Base-by-base conservation (phyloP, 768 basidiomycete species). In the Boletus tylopilopsis region DNA sequence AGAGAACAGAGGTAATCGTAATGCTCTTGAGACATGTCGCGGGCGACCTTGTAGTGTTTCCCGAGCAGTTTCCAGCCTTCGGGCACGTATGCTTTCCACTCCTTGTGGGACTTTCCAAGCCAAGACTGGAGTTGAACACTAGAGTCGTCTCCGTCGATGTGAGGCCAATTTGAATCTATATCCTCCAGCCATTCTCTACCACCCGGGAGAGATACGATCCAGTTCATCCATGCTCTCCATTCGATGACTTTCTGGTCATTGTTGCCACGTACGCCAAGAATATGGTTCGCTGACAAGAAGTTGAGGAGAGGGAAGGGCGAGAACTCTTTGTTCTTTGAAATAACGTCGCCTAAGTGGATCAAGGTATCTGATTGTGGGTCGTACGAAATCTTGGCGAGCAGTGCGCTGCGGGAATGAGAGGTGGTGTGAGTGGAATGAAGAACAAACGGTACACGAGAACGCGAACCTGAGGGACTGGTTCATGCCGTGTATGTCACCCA, bases 401-500 rank as follows among this genome's bases (percentile, higher is more conserved):
- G 75, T 42, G 76, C 67, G 29, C 90, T 91, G 51, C 0, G 21
- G 27, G 12, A 30, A 5, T 38, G 18, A 42, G 43, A 41, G 10
- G 19, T 43, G 12, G 29, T 11, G 12, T 59, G 49, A 48, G 33
- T 19, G 21, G 15, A 8, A 29, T 49, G 5, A 21, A 19, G 5
- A 24, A 25, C 12, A 5, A 29, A 21, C 19, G n/a, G 16, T 15
- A 44, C 16, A 13, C 11, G 24, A 22, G 22, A 24, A 29, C 12
- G 68, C 85, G 49, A 46, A 91, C 89, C 79, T 72, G 5, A 96
- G 68, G 0, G 84, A 77, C 6, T 74, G 63, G 45, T 78, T 75
- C 80, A 86, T 90, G 39, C 90, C 91, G 73, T 97, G 94, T 7
- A 96, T 75, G 59, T 97, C 94, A 8, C 94, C 94, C 12, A 96